Evolutionary conservation across 78 protist species (phyloP), one percentile per base, ranked within the genome.

Genomic region (Emiliania huxleyi): DNA sequence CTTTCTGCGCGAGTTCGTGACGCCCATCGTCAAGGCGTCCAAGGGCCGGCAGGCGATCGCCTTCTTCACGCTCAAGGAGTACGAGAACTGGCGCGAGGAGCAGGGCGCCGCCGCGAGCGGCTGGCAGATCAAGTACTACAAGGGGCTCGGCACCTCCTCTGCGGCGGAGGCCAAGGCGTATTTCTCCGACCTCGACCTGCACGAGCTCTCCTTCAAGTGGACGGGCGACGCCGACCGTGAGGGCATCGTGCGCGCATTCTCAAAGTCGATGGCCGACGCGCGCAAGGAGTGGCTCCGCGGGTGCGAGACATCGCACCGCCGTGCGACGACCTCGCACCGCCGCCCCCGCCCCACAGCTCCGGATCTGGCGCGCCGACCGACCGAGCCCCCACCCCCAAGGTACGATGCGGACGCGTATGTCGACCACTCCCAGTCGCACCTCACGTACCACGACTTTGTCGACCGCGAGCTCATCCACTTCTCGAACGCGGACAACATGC

Each of bases 11-110:
- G 99, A 98, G 94, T 99, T 99, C 90, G 93, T 98, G 40, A 99
- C 99, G 45, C 99, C 99, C 26, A 98, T 99, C 38, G 97, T 99
- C 69, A 99, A 98, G 96, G 97, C 81, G 21, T 21, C 83, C 48
- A 96, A 96, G 90, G 96, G 95, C 42, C 42, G 69, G 71, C 19
- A 43, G 43, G 52, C 33, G 49, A 12, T 26, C n/a, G 3, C 94
- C n/a, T 99, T 99, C 96, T 99, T 91, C 97, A 98, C 99, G 5
- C 33, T 99, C 23, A 98, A 98, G 0, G 98, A 98, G 83, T 99
- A 95, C 92, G 84, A 94, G 25, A 25, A 11, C 3, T 99, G 99
- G 99, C 15, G 55, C 84, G 91, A 49, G 26, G 21, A 49, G 55
- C 73, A 49, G 5, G 90, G 56, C 77, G 44, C 44, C 25, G 37